phyloP scores from a whole-genome alignment of 176 grass and related monocot genomes.

The Typha latifolia region DNA sequence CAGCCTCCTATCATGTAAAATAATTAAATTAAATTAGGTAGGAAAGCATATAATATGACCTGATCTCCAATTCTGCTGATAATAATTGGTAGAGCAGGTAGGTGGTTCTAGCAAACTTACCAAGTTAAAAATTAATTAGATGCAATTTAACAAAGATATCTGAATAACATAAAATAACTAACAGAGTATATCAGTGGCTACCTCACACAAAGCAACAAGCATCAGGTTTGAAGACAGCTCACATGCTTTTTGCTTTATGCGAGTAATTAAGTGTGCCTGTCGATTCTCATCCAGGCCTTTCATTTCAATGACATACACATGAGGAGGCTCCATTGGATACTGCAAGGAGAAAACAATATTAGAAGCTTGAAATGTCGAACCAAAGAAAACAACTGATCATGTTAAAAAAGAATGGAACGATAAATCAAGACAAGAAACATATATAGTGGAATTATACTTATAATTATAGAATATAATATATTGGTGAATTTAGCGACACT shows the following conservation, averaged over 20 bases:
- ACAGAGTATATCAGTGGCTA: conserved; percentile 14
- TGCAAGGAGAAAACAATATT: conserved; percentile 30
- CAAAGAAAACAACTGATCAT: conserved; percentile 1
- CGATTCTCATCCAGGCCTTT: conserved; percentile 85
- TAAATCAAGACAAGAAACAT: background rate
- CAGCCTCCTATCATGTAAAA: conserved; percentile 53
- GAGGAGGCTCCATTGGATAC: conserved; percentile 74
- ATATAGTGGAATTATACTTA: too few species aligned
- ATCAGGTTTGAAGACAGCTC: conserved; percentile 67
- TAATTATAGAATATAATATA: too few species aligned
- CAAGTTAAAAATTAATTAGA: too few species aligned
- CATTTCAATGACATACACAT: conserved; percentile 58
- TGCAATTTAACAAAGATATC: too few species aligned
- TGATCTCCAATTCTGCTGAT: background rate
- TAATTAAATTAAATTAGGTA: background rate
- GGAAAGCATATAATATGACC: background rate
- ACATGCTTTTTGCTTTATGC: conserved; percentile 55
- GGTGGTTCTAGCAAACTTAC: too few species aligned
- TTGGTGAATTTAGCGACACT: background rate
- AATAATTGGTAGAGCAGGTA: too few species aligned
- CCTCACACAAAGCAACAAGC: conserved; percentile 79
- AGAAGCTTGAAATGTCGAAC: background rate
- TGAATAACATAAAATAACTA: background rate
- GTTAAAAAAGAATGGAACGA: background rate
- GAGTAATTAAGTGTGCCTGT: conserved; percentile 44